These are phyloP conservation scores for Marasmius tenuissimus DNA, from an alignment of 1,284 basidiomycete species.

Conservation along the genomic window DNA sequence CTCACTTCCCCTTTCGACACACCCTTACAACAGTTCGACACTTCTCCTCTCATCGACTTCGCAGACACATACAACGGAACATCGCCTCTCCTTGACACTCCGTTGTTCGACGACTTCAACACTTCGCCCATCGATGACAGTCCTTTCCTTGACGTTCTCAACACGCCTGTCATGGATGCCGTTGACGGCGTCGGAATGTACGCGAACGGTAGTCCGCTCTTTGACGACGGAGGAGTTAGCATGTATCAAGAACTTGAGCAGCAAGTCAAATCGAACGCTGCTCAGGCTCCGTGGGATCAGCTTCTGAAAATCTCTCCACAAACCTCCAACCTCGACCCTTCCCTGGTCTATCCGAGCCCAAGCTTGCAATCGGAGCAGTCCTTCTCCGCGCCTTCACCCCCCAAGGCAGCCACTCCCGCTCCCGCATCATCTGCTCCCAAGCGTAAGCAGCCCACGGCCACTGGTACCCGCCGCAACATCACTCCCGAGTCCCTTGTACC, in stretches of 20 bases:
- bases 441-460: not conserved
- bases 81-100: not conserved
- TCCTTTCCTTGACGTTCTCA: not conserved
- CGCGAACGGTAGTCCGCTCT: not conserved
- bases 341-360: not conserved
- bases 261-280: not conserved
- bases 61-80: not conserved
- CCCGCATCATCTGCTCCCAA: not conserved
- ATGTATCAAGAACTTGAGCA: not conserved
- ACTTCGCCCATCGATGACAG: not conserved
- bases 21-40: not conserved
- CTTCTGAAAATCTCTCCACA: not conserved
- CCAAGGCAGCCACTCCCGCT: not conserved
- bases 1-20: not conserved
- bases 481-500: slow-evolving; percentile 41
- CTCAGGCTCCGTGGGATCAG: not conserved
- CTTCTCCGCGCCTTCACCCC: not conserved
- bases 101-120: not conserved
- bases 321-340: not conserved
- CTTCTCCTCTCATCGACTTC: not conserved
- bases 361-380: not conserved
- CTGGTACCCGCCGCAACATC: slow-evolving; percentile 26
- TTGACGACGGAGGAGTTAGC: not conserved
- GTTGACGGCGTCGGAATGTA: not conserved
- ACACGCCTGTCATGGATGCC: not conserved